Evolutionary conservation across 352 stramenopile species (phyloP).

Genomic region (Globisporangium spiculum): DNA sequence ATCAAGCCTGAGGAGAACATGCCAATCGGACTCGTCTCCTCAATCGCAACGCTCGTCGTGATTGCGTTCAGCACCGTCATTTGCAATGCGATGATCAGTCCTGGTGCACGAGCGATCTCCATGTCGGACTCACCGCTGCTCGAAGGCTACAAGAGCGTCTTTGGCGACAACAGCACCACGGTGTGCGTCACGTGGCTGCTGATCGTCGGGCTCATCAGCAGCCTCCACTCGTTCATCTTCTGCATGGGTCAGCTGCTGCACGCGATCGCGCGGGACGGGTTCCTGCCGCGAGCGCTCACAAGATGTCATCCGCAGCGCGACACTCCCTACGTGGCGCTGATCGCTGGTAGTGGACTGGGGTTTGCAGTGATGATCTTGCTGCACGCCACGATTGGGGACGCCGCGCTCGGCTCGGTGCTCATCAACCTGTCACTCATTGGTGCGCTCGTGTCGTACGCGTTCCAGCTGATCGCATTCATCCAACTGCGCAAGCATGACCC

Average conservation of each 20-base stretch:
- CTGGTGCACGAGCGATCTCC: slow-evolving; percentile 38
- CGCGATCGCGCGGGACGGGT: slow-evolving; percentile 65
- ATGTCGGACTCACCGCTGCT: slow-evolving; percentile 48
- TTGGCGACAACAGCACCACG: slow-evolving; percentile 63
- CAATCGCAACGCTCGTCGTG: slow-evolving; percentile 45
- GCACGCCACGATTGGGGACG: slow-evolving; percentile 58
- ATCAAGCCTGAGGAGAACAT: slow-evolving; percentile 62
- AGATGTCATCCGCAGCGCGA: slow-evolving; percentile 27
- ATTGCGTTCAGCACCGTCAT: slow-evolving; percentile 56
- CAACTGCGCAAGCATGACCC: slow-evolving; percentile 48
- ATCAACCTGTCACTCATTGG: slow-evolving; percentile 75
- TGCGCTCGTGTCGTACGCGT: slow-evolving; percentile 58
- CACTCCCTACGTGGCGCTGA: slow-evolving; percentile 56
- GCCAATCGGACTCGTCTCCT: slow-evolving; percentile 51
- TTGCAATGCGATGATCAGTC: slow-evolving; percentile 64
- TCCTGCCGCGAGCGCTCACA: slow-evolving; percentile 47
- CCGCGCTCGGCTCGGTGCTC: slow-evolving; percentile 51
- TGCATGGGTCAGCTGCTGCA: slow-evolving; percentile 71
- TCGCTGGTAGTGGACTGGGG: slow-evolving; percentile 38
- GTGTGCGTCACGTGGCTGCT: slow-evolving; percentile 67
- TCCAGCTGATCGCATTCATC: slow-evolving; percentile 61
- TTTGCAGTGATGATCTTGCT: slow-evolving; percentile 45
- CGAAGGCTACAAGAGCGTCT: slow-evolving; percentile 62
- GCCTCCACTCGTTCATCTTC: slow-evolving; percentile 78
- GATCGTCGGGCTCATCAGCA: slow-evolving; percentile 57